A percentile compares a stretch with the other conserved stretches of the same genome.
phyloP scores from a whole-genome alignment of 345 rosid genomes.

The Ceriops decandra region DNA sequence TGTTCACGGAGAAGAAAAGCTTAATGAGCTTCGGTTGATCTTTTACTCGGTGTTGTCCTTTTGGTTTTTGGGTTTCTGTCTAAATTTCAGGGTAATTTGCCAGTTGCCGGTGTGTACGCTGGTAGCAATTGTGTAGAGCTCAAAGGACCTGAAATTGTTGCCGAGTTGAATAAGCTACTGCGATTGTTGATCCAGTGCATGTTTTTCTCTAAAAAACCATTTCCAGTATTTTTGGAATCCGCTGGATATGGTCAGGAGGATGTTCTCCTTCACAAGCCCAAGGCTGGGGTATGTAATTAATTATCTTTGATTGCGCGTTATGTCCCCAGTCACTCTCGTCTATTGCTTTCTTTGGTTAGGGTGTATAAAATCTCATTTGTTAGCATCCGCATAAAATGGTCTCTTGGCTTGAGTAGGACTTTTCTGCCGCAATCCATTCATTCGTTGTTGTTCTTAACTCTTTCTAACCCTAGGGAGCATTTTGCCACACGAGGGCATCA shows the following conservation, averaged over 20 bases:
- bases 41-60: not conserved
- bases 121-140: constrained; percentile 59
- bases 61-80: not conserved
- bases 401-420: too few relatives aligned
- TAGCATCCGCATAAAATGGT: too few relatives aligned
- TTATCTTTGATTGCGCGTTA: too few relatives aligned
- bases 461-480: too few relatives aligned
- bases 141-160: constrained; percentile 59
- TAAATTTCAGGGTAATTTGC: constrained; percentile 63
- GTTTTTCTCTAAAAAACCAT: constrained; percentile 91
- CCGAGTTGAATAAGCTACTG: constrained; percentile 55
- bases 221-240: constrained; percentile 76
- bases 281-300: constrained; percentile 72
- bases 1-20: not conserved
- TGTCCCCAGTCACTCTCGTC: too few relatives aligned
- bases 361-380: too few relatives aligned
- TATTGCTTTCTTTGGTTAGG: too few relatives aligned
- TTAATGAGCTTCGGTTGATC: not conserved
- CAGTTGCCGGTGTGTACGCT: constrained; percentile 79
- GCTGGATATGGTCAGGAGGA: constrained; percentile 70
- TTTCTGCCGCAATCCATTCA: too few relatives aligned
- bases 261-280: constrained; percentile 90
- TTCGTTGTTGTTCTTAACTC: too few relatives aligned
- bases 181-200: constrained; percentile 77
- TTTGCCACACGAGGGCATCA: too few relatives aligned